Evolutionary conservation across 352 stramenopile species (phyloP).

Genomic region (Saprolegnia diclina): DNA sequence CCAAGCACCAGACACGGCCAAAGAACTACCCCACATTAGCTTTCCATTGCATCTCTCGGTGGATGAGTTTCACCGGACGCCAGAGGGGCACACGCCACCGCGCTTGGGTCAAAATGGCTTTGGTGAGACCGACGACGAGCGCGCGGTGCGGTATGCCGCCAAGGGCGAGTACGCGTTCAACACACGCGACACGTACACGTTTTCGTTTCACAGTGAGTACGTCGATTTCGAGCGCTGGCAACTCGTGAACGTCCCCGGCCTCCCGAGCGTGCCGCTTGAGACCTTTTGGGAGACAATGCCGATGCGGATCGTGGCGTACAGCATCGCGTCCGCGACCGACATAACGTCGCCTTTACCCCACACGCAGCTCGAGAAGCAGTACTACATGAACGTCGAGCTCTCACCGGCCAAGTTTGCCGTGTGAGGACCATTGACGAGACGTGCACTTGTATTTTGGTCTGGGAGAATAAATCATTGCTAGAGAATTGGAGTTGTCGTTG

Average conservation of each 20-base stretch:
- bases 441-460: too few relatives aligned
- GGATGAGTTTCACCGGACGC: slow-evolving; percentile 56
- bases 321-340: slow-evolving; percentile 27
- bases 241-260: slow-evolving; percentile 44
- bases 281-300: slow-evolving; percentile 59
- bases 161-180: slow-evolving; percentile 46
- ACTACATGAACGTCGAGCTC: slow-evolving; percentile 22
- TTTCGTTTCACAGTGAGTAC: slow-evolving; percentile 65
- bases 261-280: slow-evolving; percentile 40
- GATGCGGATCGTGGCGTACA: slow-evolving; percentile 50
- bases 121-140: slow-evolving; percentile 43
- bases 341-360: slow-evolving; percentile 26
- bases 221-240: slow-evolving; percentile 56
- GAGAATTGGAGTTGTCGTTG: too few relatives aligned
- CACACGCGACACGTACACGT: slow-evolving; percentile 55
- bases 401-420: slow-evolving; percentile 29
- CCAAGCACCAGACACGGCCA: slow-evolving; percentile 31
- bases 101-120: slow-evolving; percentile 42
- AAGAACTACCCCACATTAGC: slow-evolving; percentile 58
- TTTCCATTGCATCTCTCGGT: slow-evolving; percentile 57
- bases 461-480: too few relatives aligned
- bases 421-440: neutral
- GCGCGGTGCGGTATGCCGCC: slow-evolving; percentile 32
- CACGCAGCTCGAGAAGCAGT: slow-evolving; percentile 19
- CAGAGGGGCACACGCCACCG: slow-evolving; percentile 33